Evolutionary conservation across 768 basidiomycete genomes (phyloP).

Genomic region (Leccinum imitatum): DNA sequence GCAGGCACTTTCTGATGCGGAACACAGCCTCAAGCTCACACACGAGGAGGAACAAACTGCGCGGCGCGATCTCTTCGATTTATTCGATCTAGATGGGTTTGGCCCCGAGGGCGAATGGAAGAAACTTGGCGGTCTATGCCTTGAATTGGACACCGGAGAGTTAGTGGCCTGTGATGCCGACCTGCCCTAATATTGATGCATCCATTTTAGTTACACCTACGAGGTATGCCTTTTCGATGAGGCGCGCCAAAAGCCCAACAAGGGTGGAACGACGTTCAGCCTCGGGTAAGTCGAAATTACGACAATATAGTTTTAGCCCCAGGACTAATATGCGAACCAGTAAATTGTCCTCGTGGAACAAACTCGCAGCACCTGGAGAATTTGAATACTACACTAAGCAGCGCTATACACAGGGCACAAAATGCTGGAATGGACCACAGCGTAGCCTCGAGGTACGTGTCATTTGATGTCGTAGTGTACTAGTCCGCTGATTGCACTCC

Average conservation of each 20-base stretch:
- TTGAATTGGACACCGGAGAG: constrained; percentile 87
- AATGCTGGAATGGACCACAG: constrained; percentile 97
- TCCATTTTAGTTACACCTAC: constrained; percentile 75
- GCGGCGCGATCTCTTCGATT: constrained; percentile 56
- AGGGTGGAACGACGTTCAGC: constrained; percentile 70
- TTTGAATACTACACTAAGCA: constrained; percentile 81
- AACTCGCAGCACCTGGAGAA: constrained; percentile 53
- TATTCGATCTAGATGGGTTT: constrained; percentile 66
- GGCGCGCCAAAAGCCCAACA: constrained; percentile 84
- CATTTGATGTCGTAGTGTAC: neutral
- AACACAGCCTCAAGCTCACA: constrained; percentile 53
- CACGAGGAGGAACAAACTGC: constrained; percentile 55
- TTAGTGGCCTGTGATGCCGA: constrained; percentile 44
- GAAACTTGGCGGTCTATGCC: constrained; percentile 81
- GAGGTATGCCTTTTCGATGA: constrained; percentile 90
- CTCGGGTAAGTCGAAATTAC: constrained; percentile 69
- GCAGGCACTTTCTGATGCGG: constrained; percentile 60
- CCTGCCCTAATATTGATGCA: constrained; percentile 8
- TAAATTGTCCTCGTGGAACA: constrained; percentile 79
- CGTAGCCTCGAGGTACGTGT: constrained; percentile 72
- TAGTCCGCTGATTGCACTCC: constrained; percentile 3
- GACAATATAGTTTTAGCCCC: neutral
- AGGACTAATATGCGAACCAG: constrained; percentile 37
- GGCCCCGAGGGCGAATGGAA: constrained; percentile 92
- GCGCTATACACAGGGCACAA: constrained; percentile 77